Evolutionary conservation across 768 basidiomycete species (phyloP).

Genomic region (Lactarius sp.): DNA sequence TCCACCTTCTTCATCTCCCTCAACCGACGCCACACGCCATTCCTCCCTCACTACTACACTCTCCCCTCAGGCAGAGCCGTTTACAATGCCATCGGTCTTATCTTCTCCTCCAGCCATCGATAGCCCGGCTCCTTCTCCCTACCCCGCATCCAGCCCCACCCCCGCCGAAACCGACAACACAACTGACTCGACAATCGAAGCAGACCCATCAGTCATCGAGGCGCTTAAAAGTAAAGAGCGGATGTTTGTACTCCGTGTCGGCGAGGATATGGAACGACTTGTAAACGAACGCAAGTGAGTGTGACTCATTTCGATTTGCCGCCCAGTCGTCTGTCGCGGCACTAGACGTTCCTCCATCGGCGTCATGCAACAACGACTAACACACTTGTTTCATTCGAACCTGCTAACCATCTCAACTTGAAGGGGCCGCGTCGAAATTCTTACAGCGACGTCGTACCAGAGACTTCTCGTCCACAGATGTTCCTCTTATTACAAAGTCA

Average conservation of each 20-base stretch:
- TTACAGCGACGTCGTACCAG: constrained; percentile 74
- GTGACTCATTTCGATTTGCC: constrained; percentile 11
- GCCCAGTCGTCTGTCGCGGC: neutral
- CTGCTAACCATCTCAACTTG: constrained; percentile 16
- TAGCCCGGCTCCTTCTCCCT: constrained; percentile 15
- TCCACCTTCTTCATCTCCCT: constrained; percentile 4
- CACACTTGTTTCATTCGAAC: neutral
- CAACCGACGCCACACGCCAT: constrained; percentile 14
- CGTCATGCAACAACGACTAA: neutral
- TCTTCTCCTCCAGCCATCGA: constrained; percentile 22
- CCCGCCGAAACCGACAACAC: constrained; percentile 31
- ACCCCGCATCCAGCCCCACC: constrained; percentile 25
- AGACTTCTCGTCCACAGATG: constrained; percentile 83
- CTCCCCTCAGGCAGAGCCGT: constrained; percentile 23
- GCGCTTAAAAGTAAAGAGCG: constrained; percentile 86
- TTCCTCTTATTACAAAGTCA: constrained; percentile 72
- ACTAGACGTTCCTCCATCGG: neutral
- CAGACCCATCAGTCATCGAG: constrained; percentile 78
- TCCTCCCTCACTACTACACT: constrained; percentile 14
- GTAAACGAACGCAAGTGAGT: constrained; percentile 71
- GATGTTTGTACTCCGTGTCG: constrained; percentile 83
- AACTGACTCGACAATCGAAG: constrained; percentile 38
- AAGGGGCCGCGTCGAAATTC: constrained; percentile 61
- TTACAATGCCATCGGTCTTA: constrained; percentile 20
- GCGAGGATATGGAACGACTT: constrained; percentile 77